Conservation (phyloP, 768 basidiomycete species). For the Tephrocybe sp. region DNA sequence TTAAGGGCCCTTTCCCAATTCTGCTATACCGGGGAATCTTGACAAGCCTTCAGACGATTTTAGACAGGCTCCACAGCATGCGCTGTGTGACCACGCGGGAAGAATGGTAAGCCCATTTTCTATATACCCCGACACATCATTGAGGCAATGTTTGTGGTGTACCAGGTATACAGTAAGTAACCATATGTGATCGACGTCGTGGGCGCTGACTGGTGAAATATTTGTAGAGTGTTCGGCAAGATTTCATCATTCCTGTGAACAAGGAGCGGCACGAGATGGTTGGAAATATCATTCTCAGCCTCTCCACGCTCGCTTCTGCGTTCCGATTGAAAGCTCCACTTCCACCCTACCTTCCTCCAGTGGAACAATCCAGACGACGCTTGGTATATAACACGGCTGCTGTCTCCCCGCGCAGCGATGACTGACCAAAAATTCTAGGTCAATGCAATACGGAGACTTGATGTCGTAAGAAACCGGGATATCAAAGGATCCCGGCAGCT, state of each 20-base stretch:
- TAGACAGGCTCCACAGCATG: slow-evolving; percentile 93
- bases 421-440: slow-evolving; percentile 46
- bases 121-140: neutral
- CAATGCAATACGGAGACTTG: slow-evolving; percentile 76
- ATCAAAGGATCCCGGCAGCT: slow-evolving; percentile 83
- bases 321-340: slow-evolving; percentile 88
- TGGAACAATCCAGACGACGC: slow-evolving; percentile 77
- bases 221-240: slow-evolving; percentile 70
- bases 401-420: neutral
- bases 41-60: slow-evolving; percentile 79
- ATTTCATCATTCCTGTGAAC: slow-evolving; percentile 92
- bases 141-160: neutral
- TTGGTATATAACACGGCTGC: slow-evolving; percentile 49
- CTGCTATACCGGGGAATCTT: slow-evolving; percentile 80
- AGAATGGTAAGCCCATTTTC: slow-evolving; percentile 67
- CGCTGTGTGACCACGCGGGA: slow-evolving; percentile 94
- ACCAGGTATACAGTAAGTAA: slow-evolving; percentile 69
- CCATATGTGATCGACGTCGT: neutral
- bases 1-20: slow-evolving; percentile 95
- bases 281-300: slow-evolving; percentile 91
- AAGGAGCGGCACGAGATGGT: slow-evolving; percentile 90
- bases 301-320: slow-evolving; percentile 76
- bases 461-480: slow-evolving; percentile 85
- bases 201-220: slow-evolving; percentile 1
- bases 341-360: slow-evolving; percentile 96